Percentiles rank a stretch among this genome's conserved stretches.
These are phyloP conservation scores for Suillus plorans DNA, from an alignment of 768 basidiomycete species.

Conservation along the genomic window DNA sequence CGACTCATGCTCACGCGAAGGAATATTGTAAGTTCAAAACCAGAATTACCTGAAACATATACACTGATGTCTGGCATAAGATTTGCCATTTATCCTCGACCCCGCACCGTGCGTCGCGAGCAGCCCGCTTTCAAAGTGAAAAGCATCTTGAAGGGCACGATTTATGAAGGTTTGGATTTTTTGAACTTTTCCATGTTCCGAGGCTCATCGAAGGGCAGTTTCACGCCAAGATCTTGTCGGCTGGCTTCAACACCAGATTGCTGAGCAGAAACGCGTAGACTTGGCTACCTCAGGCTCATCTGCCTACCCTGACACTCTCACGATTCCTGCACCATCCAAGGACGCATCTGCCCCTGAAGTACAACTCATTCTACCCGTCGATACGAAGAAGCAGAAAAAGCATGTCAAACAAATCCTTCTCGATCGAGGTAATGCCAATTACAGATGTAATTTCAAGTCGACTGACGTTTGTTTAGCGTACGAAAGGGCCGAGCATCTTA, in stretches of 20 bases:
- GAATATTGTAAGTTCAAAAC: constrained; percentile 63
- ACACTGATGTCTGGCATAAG: constrained; percentile 47
- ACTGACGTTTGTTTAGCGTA: constrained; percentile 46
- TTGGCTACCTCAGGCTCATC: constrained; percentile 59
- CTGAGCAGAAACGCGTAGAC: constrained; percentile 78
- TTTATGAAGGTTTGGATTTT: constrained; percentile 61
- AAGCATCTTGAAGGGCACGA: constrained; percentile 76
- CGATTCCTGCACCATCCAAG: constrained; percentile 32
- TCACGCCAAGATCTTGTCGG: constrained; percentile 68
- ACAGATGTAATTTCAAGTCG: neutral
- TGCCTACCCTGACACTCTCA: constrained; percentile 39
- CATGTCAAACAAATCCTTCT: constrained; percentile 66
- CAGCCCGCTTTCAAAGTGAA: constrained; percentile 78
- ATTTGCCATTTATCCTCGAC: constrained; percentile 52
- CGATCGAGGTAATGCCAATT: constrained; percentile 54
- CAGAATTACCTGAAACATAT: neutral
- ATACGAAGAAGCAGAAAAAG: constrained; percentile 74
- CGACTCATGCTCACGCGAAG: constrained; percentile 74
- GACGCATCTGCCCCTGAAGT: constrained; percentile 45
- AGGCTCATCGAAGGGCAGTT: constrained; percentile 35
- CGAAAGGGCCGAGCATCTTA: constrained; percentile 57
- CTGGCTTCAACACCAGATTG: constrained; percentile 75
- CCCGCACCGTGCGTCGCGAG: constrained; percentile 56
- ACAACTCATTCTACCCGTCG: constrained; percentile 65
- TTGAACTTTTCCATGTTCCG: neutral